Evolutionary conservation across 2,329 filamentous ascomycete genomes (phyloP), one percentile per base, ranked within the genome.

Genomic region (Pestalotiopsis sp.): DNA sequence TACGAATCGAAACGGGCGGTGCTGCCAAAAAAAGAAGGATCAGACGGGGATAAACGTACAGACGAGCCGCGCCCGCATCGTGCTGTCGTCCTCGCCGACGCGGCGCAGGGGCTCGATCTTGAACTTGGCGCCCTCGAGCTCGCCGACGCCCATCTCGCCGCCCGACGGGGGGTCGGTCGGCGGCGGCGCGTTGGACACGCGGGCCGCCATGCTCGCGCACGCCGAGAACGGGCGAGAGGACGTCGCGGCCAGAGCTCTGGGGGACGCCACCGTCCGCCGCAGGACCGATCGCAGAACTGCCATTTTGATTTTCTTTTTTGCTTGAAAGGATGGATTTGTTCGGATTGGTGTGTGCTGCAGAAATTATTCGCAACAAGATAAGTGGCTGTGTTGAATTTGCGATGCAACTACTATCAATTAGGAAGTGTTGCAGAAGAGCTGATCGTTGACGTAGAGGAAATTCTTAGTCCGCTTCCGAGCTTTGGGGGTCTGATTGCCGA

Each of bases 31-130:
- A 62, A 38, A 10, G 14, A n/a, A 30, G 38, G 24, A 24, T n/a
- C n/a, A n/a, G n/a, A n/a, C n/a, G n/a, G n/a, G n/a, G n/a, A n/a
- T n/a, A n/a, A 75, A 87, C 91, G 39, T 79, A 89, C 87, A 89
- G 26, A 89, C 85, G 77, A 99, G 88, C 72, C 96, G 90, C 55
- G 96, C 94, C 73, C 95, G 90, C 89, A 92, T 97, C 44, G 95
- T 99, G 73, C 88, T 86, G 60, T 88, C 83, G 81, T 96, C 92
- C 81, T 99, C 96, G 75, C 94, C 94, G 9, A 87, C 88, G 64
- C 96, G 88, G 69, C 92, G 89, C 72, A 98, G 81, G n/a, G 96
- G 96, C 85, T 97, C 93, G 75, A 98, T 90, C 78, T 89, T 92
- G 82, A 98, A 97, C 68, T 88, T 87, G 70, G 91, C 92, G 72